Percentiles rank a stretch among this genome's conserved stretches.
These are phyloP conservation scores for Hortaea werneckii DNA, from an alignment of 2,329 filamentous ascomycete genomes.

Conservation along the genomic window DNA sequence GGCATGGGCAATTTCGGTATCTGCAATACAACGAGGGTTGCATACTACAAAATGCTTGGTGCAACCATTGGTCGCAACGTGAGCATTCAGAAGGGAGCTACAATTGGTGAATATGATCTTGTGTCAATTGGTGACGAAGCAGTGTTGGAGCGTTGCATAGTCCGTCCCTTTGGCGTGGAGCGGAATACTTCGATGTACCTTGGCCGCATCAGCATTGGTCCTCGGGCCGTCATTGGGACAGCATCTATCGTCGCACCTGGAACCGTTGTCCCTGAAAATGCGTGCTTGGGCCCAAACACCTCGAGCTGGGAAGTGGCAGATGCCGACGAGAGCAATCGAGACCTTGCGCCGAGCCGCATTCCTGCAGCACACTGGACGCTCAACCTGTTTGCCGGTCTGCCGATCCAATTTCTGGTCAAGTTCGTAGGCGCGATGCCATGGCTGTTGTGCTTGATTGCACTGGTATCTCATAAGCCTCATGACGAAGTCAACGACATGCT, in stretches of 20 bases:
- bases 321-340: conserved; percentile 37
- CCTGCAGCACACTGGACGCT: conserved; percentile 39
- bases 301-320: conserved; percentile 47
- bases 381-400: conserved; percentile 33
- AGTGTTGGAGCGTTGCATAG: conserved; percentile 38
- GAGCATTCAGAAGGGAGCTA: conserved; percentile 32
- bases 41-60: conserved; percentile 45
- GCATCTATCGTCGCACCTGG: conserved; percentile 44
- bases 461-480: conserved; percentile 32
- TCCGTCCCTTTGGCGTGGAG: conserved; percentile 46
- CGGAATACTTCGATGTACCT: conserved; percentile 50
- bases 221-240: conserved; percentile 38
- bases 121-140: conserved; percentile 44
- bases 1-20: conserved; percentile 38
- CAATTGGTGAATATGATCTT: conserved; percentile 47
- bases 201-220: conserved; percentile 41
- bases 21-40: conserved; percentile 30
- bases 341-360: conserved; percentile 30
- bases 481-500: conserved; percentile 26
- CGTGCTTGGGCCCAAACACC: conserved; percentile 47
- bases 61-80: conserved; percentile 45
- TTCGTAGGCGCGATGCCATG: conserved; percentile 37
- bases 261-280: conserved; percentile 37
- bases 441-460: conserved; percentile 32
- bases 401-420: conserved; percentile 32